Evolutionary conservation across 768 basidiomycete genomes (phyloP), one percentile per base, ranked within the genome.

Genomic region (Pisolithus microcarpus): DNA sequence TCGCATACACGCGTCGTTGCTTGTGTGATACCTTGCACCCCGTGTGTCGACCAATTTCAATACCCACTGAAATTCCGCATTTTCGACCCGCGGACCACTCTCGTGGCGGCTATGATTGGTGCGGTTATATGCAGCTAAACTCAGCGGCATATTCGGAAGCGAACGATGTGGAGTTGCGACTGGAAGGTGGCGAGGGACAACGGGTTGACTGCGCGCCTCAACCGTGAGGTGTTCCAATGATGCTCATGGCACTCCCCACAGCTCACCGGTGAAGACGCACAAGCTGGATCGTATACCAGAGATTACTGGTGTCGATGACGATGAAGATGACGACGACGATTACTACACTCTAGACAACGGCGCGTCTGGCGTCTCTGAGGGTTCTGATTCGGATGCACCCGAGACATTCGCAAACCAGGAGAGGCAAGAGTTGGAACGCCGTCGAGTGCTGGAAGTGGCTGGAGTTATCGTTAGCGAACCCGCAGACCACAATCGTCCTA

Each of bases 391-490:
- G 48, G 59, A 56, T 1, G 58, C 55, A 52, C 71, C 70, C 31
- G 75, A 77, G 55, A 74, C 74, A 28, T 72, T 72, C 36, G 76
- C 73, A 38, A 80, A 84, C 48, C 71, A 70, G 10, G 75, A 75
- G 47, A 78, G 80, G 16, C 79, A 89, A 26, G 90, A 83, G 51
- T 69, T 77, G 16, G 92, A 95, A 62, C 75, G 90, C 21, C 81
- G 81, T 57, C 77, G 85, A n/a, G 90, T 96, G 7, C 71, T 97
- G n/a, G 82, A 90, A 61, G 87, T 89, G 0, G 92, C 92, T 0
- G 94, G 94, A 3, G 71, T 96, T 23, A 81, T 91, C 50, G 76
- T 95, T 42, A 82, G 26, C 24, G 26, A 44, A 26, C 28, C 16
- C 15, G 7, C 30, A 26, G 15, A 18, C 11, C 8, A 44, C 43